Percentiles rank a stretch among this genome's conserved stretches.
phyloP scores from a whole-genome alignment of 169 alveolate genomes.

The Cyclospora cayetanensis region DNA sequence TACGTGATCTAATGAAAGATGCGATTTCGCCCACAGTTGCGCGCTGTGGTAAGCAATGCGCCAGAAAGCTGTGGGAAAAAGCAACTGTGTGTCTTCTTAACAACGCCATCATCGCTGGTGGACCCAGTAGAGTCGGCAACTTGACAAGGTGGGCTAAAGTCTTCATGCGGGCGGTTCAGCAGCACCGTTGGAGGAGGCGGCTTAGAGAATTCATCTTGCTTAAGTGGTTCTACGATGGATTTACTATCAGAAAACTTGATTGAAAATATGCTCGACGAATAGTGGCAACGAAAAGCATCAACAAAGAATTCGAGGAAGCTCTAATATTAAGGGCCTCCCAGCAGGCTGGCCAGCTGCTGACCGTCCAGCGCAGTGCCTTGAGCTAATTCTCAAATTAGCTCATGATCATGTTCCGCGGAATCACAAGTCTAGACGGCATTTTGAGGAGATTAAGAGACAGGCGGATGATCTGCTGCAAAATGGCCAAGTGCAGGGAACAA shows the following conservation, averaged over 20 bases:
- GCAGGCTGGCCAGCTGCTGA: too few species aligned
- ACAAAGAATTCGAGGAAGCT: too few species aligned
- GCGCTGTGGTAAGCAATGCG: background rate
- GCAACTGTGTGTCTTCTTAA: background rate
- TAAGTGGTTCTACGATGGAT: background rate
- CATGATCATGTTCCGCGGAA: too few species aligned
- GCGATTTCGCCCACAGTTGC: background rate
- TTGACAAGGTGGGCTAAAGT: background rate
- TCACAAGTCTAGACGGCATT: background rate
- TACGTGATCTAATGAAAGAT: background rate
- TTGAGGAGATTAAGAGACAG: background rate
- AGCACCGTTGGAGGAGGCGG: background rate
- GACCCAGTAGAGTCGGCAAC: background rate
- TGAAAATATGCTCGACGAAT: too few species aligned
- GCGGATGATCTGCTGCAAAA: background rate
- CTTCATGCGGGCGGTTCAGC: background rate
- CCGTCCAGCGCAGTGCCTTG: too few species aligned
- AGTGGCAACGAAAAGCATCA: too few species aligned
- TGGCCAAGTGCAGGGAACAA: background rate
- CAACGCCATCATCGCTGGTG: background rate
- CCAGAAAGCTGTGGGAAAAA: background rate
- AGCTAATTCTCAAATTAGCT: too few species aligned
- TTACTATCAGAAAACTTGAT: too few species aligned
- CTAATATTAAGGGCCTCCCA: too few species aligned
- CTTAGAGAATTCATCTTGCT: background rate